phyloP scores from a whole-genome alignment of 2,329 filamentous ascomycete genomes.

The Xylariaceae sp. region DNA sequence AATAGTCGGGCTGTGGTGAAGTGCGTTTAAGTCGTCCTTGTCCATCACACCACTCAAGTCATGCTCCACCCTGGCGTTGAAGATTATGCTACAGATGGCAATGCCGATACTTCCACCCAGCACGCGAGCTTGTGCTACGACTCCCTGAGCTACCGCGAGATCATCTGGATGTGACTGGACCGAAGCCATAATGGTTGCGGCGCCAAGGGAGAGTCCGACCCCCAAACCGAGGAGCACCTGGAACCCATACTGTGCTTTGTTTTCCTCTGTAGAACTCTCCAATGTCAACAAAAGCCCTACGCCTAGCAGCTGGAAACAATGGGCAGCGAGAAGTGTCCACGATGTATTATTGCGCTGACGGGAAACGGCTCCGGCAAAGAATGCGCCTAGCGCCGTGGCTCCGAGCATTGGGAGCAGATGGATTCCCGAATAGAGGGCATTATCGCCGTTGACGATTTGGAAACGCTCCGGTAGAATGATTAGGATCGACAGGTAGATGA shows the following conservation, averaged over 20 bases:
- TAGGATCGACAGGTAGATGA: slow-evolving; percentile 52
- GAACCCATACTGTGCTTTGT: slow-evolving; percentile 46
- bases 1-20: slow-evolving; percentile 42
- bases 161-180: slow-evolving; percentile 45
- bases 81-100: slow-evolving; percentile 53
- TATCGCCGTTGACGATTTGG: slow-evolving; percentile 52
- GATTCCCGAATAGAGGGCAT: slow-evolving; percentile 49
- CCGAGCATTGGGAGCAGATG: slow-evolving; percentile 55
- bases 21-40: slow-evolving; percentile 34
- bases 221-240: slow-evolving; percentile 54
- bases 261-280: slow-evolving; percentile 29
- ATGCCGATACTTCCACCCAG: slow-evolving; percentile 56
- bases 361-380: slow-evolving; percentile 49
- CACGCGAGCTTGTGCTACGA: slow-evolving; percentile 54
- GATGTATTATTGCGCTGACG: slow-evolving; percentile 50
- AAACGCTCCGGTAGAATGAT: slow-evolving; percentile 55
- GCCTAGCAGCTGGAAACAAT: slow-evolving; percentile 48
- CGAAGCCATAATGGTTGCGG: slow-evolving; percentile 53
- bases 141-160: slow-evolving; percentile 53
- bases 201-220: slow-evolving; percentile 52
- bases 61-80: slow-evolving; percentile 42
- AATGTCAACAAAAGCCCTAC: slow-evolving; percentile 46
- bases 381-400: slow-evolving; percentile 51
- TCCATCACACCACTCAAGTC: slow-evolving; percentile 35
- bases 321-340: slow-evolving; percentile 44